phyloP scores from a whole-genome alignment of 106 monocot species.

The Dendrobium officinale region DNA sequence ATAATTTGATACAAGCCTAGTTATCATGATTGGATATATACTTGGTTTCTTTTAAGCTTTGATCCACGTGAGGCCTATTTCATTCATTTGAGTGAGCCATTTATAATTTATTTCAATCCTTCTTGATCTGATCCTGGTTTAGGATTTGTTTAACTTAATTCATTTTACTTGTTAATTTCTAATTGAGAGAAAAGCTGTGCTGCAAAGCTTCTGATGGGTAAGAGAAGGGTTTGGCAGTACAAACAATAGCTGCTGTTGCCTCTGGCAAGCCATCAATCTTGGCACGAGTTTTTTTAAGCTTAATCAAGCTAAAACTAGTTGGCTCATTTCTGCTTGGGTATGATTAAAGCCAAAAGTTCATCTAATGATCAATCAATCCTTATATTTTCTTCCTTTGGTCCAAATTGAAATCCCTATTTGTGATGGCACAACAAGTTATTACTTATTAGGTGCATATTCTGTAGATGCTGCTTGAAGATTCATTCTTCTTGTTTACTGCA shows the following conservation, averaged over 20 bases:
- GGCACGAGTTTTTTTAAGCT: too few relatives aligned
- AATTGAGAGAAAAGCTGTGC: background rate
- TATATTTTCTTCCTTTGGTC: too few relatives aligned
- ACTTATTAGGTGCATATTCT: too few relatives aligned
- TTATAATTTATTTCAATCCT: background rate
- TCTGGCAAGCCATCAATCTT: too few relatives aligned
- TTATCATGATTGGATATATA: background rate
- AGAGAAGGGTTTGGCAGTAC: background rate
- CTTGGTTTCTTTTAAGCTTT: background rate
- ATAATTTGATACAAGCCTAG: background rate
- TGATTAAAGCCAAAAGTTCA: too few relatives aligned
- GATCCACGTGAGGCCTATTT: background rate
- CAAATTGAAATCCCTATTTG: too few relatives aligned
- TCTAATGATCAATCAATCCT: too few relatives aligned
- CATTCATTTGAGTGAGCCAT: background rate
- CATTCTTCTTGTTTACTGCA: too few relatives aligned
- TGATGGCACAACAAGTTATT: too few relatives aligned
- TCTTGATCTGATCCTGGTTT: background rate
- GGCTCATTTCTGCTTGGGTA: too few relatives aligned
- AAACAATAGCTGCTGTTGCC: background rate
- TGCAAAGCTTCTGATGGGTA: background rate
- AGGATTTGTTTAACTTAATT: background rate
- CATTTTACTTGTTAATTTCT: background rate
- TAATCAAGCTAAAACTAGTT: too few relatives aligned
- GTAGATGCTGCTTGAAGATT: too few relatives aligned